A percentile compares a stretch with the other conserved stretches of the same genome.
phyloP scores from a whole-genome alignment of 2,329 filamentous ascomycete genomes.

The Curvularia verruculosa region DNA sequence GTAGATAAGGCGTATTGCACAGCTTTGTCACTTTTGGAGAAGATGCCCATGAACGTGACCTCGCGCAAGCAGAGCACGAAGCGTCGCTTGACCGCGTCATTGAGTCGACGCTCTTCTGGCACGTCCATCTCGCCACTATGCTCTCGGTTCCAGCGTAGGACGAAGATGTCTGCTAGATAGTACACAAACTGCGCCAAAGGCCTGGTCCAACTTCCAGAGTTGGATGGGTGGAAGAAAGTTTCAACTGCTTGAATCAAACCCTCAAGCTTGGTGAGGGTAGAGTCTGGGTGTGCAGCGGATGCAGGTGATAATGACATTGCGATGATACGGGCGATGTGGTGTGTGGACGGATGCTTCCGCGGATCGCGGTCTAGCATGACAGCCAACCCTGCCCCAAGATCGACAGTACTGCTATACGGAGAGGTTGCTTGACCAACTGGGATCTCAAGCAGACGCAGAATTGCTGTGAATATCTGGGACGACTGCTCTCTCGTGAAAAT shows the following conservation, averaged over 20 bases:
- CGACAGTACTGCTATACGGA: constrained; percentile 80
- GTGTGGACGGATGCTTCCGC: constrained; percentile 88
- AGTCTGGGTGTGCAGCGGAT: constrained; percentile 77
- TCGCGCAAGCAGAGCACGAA: constrained; percentile 90
- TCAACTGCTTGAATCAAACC: constrained; percentile 93
- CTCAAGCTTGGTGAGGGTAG: constrained; percentile 83
- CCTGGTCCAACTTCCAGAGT: constrained; percentile 89
- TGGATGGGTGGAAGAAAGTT: constrained; percentile 98
- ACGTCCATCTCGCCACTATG: constrained; percentile 89
- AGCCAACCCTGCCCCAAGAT: constrained; percentile 81
- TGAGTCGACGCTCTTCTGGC: constrained; percentile 79
- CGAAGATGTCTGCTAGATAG: constrained; percentile 93
- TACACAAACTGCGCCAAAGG: constrained; percentile 89
- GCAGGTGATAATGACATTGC: constrained; percentile 89
- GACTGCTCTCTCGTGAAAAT: constrained; percentile 94
- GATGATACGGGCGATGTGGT: constrained; percentile 92
- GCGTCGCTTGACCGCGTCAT: constrained; percentile 78
- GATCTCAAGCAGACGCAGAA: constrained; percentile 88
- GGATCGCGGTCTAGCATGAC: constrained; percentile 89
- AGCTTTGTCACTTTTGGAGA: constrained; percentile 90
- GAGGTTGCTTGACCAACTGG: constrained; percentile 95
- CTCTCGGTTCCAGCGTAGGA: constrained; percentile 97
- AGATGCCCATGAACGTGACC: constrained; percentile 97
- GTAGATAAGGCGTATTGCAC: constrained; percentile 92
- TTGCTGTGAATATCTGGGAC: constrained; percentile 88